Evolutionary conservation across 2,329 filamentous ascomycete species (phyloP).

Genomic region (Calonectria fujianensis): DNA sequence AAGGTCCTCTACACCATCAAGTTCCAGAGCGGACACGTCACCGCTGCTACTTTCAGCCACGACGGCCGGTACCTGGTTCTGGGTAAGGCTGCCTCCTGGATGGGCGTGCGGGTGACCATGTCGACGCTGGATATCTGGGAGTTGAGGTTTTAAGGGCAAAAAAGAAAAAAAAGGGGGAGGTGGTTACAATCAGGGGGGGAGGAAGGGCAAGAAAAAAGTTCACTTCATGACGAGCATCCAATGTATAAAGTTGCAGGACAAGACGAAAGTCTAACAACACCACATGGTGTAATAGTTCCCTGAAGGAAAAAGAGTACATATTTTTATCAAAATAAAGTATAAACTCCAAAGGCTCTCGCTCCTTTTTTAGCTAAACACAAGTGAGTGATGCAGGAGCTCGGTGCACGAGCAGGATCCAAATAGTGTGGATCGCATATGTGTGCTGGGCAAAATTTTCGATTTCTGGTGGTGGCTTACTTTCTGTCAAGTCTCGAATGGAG

Average conservation of each 20-base stretch:
- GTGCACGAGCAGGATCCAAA: no score
- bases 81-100: constrained; percentile 54
- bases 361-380: no score
- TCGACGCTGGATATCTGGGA: constrained; percentile 57
- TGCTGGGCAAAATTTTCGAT: no score
- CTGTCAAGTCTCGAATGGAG: constrained; percentile 20
- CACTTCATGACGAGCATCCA: neutral
- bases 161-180: constrained; percentile 22
- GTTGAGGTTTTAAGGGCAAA: constrained; percentile 48
- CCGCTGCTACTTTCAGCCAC: constrained; percentile 58
- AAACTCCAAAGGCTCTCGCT: neutral
- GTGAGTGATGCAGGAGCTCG: no score
- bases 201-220: neutral
- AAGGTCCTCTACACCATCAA: constrained; percentile 58
- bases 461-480: constrained; percentile 7
- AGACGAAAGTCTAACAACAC: neutral
- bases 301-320: neutral
- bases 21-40: constrained; percentile 56
- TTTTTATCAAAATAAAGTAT: neutral
- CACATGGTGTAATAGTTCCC: neutral
- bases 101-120: constrained; percentile 49
- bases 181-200: neutral
- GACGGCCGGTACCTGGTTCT: constrained; percentile 57
- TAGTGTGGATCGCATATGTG: no score
- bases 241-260: neutral